Percentiles rank a stretch among this genome's conserved stretches.
These are phyloP conservation scores for Claviceps paspali DNA, from an alignment of 2,329 filamentous ascomycete genomes.

Conservation along the genomic window DNA sequence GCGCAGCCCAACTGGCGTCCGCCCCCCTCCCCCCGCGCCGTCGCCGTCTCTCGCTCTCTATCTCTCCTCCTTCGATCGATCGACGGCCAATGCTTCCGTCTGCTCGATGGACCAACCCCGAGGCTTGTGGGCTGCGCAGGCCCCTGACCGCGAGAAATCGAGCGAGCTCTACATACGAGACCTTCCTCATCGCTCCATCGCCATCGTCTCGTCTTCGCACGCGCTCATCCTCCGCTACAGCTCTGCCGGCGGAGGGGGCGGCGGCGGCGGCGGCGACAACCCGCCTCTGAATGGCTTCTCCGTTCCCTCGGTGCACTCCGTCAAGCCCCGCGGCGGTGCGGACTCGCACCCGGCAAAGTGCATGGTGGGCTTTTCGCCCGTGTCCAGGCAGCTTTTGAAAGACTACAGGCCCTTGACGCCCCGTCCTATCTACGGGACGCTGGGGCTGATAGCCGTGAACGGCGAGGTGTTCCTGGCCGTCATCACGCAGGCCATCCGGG, in stretches of 20 bases:
- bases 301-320: conserved; percentile 34
- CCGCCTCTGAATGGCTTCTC: conserved; percentile 45
- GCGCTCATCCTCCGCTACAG: conserved; percentile 75
- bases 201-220: conserved; percentile 64
- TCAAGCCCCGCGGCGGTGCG: conserved; percentile 26
- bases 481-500: conserved; percentile 62
- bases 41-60: too few species aligned
- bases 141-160: conserved; percentile 40
- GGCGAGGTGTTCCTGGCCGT: conserved; percentile 84
- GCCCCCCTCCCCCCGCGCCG: too few species aligned
- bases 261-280: conserved; percentile 36
- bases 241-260: too few species aligned
- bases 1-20: background rate
- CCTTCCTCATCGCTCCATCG: conserved; percentile 73
- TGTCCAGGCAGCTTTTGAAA: conserved; percentile 48
- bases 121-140: conserved; percentile 28
- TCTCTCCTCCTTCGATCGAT: conserved; percentile 5
- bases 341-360: conserved; percentile 44
- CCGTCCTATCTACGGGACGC: conserved; percentile 65
- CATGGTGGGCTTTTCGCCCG: conserved; percentile 72
- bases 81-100: conserved; percentile 5
- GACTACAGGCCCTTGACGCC: conserved; percentile 65
- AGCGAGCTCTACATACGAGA: conserved; percentile 77
- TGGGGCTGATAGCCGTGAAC: conserved; percentile 73
- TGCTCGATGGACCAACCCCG: conserved; percentile 32